These are phyloP conservation scores for Colletotrichum sp. DNA, from an alignment of 2,329 filamentous ascomycete genomes.

Conservation along the genomic window DNA sequence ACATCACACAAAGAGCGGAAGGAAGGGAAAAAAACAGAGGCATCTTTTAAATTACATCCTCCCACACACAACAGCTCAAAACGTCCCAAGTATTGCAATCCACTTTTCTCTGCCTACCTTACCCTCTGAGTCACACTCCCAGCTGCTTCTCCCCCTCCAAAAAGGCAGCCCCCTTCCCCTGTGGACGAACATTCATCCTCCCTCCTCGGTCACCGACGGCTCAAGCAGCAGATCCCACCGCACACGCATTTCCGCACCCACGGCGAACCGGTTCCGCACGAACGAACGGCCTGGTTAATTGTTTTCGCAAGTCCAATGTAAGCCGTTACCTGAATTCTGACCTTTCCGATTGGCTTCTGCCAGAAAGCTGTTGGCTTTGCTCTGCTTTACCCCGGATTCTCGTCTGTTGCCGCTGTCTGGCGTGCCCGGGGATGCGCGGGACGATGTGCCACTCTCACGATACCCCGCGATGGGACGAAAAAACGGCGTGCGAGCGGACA, in stretches of 20 bases:
- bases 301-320: neutral
- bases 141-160: neutral
- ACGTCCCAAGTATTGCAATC: neutral
- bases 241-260: conserved; percentile 11
- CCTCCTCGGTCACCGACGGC: conserved; percentile 21
- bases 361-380: neutral
- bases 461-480: neutral
- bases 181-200: conserved; percentile 22
- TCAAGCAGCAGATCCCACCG: conserved; percentile 18
- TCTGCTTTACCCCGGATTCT: neutral
- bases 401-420: neutral
- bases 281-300: neutral
- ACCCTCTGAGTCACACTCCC: conserved; percentile 10
- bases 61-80: neutral
- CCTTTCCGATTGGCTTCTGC: neutral
- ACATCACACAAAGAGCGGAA: neutral
- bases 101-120: neutral
- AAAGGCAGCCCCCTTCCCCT: conserved; percentile 16
- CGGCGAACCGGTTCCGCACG: conserved; percentile 1
- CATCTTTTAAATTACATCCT: neutral
- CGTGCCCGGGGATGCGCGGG: neutral
- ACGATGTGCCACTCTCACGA: neutral
- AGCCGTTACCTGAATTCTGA: neutral
- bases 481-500: neutral
- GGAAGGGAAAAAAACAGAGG: neutral